Evolutionary conservation across 1,284 basidiomycete genomes (phyloP).

Genomic region (Austroboletus novae-zelandiae): DNA sequence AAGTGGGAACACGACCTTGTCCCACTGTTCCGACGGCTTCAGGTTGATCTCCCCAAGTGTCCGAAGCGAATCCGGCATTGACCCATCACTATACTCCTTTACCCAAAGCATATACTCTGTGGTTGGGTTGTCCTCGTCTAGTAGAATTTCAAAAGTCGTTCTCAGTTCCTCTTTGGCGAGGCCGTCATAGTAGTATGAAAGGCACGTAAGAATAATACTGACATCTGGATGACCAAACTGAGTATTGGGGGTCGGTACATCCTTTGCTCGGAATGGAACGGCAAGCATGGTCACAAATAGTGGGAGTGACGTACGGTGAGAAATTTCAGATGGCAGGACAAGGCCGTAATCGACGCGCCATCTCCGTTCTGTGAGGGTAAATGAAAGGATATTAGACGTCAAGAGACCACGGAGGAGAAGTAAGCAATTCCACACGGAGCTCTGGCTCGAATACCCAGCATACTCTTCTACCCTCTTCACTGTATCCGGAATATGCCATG

Average conservation of each 20-base stretch:
- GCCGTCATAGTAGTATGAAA: constrained; percentile 51
- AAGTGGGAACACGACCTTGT: constrained; percentile 28
- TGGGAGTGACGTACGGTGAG: too few species aligned
- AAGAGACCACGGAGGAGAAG: constrained; percentile 45
- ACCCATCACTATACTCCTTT: constrained; percentile 24
- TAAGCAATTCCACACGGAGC: constrained; percentile 31
- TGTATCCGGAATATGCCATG: background rate
- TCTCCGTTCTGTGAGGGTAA: constrained; percentile 26
- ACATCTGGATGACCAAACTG: constrained; percentile 57
- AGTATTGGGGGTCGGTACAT: constrained; percentile 41
- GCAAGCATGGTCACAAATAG: constrained; percentile 29
- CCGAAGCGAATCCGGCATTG: background rate
- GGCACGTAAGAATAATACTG: constrained; percentile 43
- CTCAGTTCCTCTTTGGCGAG: constrained; percentile 38
- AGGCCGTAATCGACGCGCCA: constrained; percentile 45
- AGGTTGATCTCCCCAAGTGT: constrained; percentile 35
- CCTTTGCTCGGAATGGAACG: constrained; percentile 53
- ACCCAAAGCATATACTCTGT: constrained; percentile 46
- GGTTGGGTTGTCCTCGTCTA: constrained; percentile 42
- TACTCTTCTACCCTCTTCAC: constrained; percentile 8
- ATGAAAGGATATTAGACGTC: constrained; percentile 38
- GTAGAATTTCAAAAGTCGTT: constrained; percentile 38
- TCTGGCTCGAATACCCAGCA: background rate
- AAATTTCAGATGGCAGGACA: constrained; percentile 4
- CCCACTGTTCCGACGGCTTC: constrained; percentile 38